These are phyloP conservation scores for Fusarium globosum DNA, from an alignment of 2,329 filamentous ascomycete species.

Conservation along the genomic window DNA sequence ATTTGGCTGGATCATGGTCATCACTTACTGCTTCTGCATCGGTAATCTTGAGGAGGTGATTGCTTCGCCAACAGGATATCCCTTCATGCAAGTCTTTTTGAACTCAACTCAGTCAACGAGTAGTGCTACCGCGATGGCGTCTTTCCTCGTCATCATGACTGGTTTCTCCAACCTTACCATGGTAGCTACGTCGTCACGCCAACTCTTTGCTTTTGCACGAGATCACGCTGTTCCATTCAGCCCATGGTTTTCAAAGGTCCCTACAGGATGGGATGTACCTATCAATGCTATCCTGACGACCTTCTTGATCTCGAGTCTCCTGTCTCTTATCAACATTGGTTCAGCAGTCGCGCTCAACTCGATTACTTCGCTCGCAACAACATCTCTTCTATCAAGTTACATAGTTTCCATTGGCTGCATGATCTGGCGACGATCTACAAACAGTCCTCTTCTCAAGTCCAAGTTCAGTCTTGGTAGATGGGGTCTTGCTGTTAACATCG, in stretches of 20 bases:
- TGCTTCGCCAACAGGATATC: slow-evolving; percentile 30
- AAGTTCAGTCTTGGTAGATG: slow-evolving; percentile 35
- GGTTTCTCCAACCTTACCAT: slow-evolving; percentile 38
- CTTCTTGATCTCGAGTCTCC: slow-evolving; percentile 31
- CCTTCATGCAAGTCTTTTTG: slow-evolving; percentile 40
- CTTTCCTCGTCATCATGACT: slow-evolving; percentile 39
- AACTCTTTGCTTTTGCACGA: slow-evolving; percentile 37
- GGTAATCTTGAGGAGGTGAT: slow-evolving; percentile 36
- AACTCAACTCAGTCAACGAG: slow-evolving; percentile 34
- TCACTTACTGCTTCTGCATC: slow-evolving; percentile 39
- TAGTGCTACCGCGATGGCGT: slow-evolving; percentile 35
- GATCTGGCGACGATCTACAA: slow-evolving; percentile 36
- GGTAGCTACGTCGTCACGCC: slow-evolving; percentile 37
- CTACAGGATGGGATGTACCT: slow-evolving; percentile 30
- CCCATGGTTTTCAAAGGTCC: slow-evolving; percentile 35
- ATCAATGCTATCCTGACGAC: slow-evolving; percentile 37
- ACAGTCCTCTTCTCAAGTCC: slow-evolving; percentile 18
- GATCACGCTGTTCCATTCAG: slow-evolving; percentile 41
- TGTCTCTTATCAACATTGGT: slow-evolving; percentile 39
- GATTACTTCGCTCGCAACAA: slow-evolving; percentile 34
- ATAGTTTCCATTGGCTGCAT: slow-evolving; percentile 40
- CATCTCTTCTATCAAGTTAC: slow-evolving; percentile 35
- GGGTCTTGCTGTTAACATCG: slow-evolving; percentile 34
- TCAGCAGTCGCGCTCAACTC: slow-evolving; percentile 35
- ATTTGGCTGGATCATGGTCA: slow-evolving; percentile 42